phyloP scores from a whole-genome alignment of 345 rosid genomes.

The Bruguiera sexangula region DNA sequence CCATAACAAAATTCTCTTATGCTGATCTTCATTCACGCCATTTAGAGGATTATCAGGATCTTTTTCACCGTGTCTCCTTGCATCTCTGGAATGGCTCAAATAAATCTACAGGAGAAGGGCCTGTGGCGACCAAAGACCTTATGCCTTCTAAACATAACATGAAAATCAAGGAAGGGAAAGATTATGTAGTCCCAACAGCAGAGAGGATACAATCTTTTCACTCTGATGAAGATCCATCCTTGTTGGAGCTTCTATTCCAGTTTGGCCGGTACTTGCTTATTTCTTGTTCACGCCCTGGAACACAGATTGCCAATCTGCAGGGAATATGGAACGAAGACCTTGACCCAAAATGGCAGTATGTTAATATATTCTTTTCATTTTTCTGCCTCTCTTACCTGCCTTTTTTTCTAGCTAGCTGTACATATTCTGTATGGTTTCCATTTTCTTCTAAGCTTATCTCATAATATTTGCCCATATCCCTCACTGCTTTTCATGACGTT shows the following conservation, averaged over 20 bases:
- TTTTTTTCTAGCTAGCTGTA: neutral
- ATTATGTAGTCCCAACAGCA: slow-evolving; percentile 45
- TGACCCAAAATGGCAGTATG: slow-evolving; percentile 87
- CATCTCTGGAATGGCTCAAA: slow-evolving; percentile 47
- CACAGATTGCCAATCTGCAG: slow-evolving; percentile 87
- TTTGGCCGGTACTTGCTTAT: slow-evolving; percentile 85
- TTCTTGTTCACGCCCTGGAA: slow-evolving; percentile 87
- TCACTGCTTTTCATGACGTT: neutral
- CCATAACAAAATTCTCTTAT: slow-evolving; percentile 49
- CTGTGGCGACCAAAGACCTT: slow-evolving; percentile 15
- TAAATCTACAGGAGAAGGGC: slow-evolving; percentile 10
- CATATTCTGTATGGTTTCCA: no score
- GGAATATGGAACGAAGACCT: slow-evolving; percentile 91
- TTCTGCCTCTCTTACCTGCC: slow-evolving; percentile 2
- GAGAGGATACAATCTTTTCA: slow-evolving; percentile 74
- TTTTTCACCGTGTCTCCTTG: slow-evolving; percentile 71
- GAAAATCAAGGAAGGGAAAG: slow-evolving; percentile 12
- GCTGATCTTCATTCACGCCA: slow-evolving; percentile 65
- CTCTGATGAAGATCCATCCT: slow-evolving; percentile 73
- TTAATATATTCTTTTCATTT: slow-evolving; percentile 7
- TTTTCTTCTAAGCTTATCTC: neutral
- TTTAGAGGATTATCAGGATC: slow-evolving; percentile 62
- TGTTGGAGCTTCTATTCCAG: slow-evolving; percentile 82
- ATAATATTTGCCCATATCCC: neutral
- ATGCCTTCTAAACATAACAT: slow-evolving; percentile 11